Evolutionary conservation across 2,329 filamentous ascomycete genomes (phyloP).

Genomic region (Neofusicoccum parvum): DNA sequence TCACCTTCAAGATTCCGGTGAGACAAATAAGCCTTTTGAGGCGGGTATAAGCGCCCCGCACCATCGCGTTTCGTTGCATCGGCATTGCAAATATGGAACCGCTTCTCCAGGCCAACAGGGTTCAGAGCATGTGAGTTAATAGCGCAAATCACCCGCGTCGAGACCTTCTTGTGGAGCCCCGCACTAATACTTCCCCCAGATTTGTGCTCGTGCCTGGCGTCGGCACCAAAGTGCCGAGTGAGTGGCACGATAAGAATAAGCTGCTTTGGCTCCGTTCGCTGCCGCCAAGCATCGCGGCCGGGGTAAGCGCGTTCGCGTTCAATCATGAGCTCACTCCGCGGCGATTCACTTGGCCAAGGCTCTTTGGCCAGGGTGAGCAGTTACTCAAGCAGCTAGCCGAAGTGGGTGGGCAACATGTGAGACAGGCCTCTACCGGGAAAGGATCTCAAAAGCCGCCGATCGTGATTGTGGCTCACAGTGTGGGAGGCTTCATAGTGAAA

Average conservation of each 20-base stretch:
- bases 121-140: not conserved
- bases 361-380: not conserved
- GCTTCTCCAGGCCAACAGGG: not conserved
- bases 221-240: not conserved
- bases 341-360: not conserved
- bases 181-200: not conserved
- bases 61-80: not conserved
- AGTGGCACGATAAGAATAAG: not conserved
- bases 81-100: not conserved
- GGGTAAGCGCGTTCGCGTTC: not conserved
- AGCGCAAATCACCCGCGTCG: not conserved
- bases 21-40: too few relatives aligned
- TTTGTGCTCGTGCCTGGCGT: not conserved
- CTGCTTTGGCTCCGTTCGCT: not conserved
- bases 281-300: not conserved
- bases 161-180: not conserved
- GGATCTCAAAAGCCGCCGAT: not conserved
- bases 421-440: not conserved
- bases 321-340: not conserved
- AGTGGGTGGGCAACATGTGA: not conserved
- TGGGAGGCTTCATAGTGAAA: conserved; percentile 7
- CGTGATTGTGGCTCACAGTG: conserved; percentile 3
- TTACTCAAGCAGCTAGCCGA: not conserved
- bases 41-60: not conserved
- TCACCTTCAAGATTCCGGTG: not conserved